phyloP scores from a whole-genome alignment of 1,139 yeast species.

The Meyerozyma athensensis region DNA sequence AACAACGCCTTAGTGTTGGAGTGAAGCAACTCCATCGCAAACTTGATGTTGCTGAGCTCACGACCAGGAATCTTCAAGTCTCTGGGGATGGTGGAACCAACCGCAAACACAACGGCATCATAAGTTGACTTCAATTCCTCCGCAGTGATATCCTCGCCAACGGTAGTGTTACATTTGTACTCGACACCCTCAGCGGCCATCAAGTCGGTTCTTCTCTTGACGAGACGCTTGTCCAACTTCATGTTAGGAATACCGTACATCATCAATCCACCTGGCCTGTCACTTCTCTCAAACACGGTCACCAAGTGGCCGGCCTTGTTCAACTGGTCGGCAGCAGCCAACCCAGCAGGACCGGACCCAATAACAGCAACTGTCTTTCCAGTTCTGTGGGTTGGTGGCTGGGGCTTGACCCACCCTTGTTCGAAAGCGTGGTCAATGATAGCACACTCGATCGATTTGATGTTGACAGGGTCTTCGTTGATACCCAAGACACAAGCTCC shows the following conservation, averaged over 20 bases:
- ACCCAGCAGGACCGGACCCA: conserved; percentile 97
- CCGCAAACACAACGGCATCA: conserved; percentile 90
- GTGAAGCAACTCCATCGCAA: conserved; percentile 89
- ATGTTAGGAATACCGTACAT: conserved; percentile 99
- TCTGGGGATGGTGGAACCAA: conserved; percentile 95
- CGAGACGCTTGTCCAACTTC: conserved; percentile 92
- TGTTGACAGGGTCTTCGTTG: conserved; percentile 93
- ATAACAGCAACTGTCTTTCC: conserved; percentile 81
- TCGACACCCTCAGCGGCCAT: conserved; percentile 87
- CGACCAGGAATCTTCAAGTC: conserved; percentile 94
- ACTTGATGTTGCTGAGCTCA: conserved; percentile 81
- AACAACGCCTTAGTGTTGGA: conserved; percentile 87
- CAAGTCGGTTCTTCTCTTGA: conserved; percentile 88
- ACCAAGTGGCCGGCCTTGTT: conserved; percentile 94
- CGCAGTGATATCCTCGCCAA: conserved; percentile 77
- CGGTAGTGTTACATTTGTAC: conserved; percentile 68
- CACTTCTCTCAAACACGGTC: conserved; percentile 89
- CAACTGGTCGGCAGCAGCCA: conserved; percentile 94
- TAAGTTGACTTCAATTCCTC: conserved; percentile 58
- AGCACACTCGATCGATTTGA: conserved; percentile 93
- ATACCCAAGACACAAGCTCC: conserved; percentile 97
- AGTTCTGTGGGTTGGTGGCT: conserved; percentile 73
- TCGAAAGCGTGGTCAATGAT: conserved; percentile 95
- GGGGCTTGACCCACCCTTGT: conserved; percentile 93
- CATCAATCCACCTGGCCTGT: conserved; percentile 92